Evolutionary conservation across 1,284 basidiomycete genomes (phyloP).

Genomic region (Melampsora larici-populina): DNA sequence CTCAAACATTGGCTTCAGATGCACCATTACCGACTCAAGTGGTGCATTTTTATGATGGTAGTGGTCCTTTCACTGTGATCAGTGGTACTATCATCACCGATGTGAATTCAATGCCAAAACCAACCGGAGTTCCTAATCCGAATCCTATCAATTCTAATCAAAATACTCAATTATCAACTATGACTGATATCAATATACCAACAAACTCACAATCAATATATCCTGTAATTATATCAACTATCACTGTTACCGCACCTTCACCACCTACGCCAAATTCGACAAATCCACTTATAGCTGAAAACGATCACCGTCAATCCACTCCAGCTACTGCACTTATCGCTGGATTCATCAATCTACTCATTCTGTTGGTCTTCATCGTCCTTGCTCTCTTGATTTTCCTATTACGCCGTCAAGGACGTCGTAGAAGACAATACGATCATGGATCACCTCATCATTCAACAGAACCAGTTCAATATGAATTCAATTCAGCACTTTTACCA

Average conservation of each 20-base stretch:
- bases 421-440: constrained; percentile 9
- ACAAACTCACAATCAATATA: not conserved
- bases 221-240: constrained; percentile 19
- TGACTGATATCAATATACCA: not conserved
- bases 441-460: not conserved
- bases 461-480: constrained; percentile 13
- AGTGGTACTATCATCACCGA: constrained; percentile 21
- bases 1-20: constrained; percentile 3
- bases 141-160: not conserved
- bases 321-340: not conserved
- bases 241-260: constrained; percentile 1
- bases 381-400: constrained; percentile 10
- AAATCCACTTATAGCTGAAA: not conserved
- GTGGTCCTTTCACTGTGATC: constrained; percentile 36
- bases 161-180: not conserved
- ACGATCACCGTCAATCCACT: not conserved
- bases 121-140: not conserved
- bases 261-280: not conserved
- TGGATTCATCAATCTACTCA: constrained; percentile 22
- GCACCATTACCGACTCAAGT: constrained; percentile 13
- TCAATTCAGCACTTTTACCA: constrained; percentile 22
- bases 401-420: constrained; percentile 23
- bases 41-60: constrained; percentile 31
- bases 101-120: not conserved
- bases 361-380: constrained; percentile 17